Evolutionary conservation across 306 rosid genomes (phyloP), one percentile per base, ranked within the genome.

Genomic region (Chamaecrista fasciculata): DNA sequence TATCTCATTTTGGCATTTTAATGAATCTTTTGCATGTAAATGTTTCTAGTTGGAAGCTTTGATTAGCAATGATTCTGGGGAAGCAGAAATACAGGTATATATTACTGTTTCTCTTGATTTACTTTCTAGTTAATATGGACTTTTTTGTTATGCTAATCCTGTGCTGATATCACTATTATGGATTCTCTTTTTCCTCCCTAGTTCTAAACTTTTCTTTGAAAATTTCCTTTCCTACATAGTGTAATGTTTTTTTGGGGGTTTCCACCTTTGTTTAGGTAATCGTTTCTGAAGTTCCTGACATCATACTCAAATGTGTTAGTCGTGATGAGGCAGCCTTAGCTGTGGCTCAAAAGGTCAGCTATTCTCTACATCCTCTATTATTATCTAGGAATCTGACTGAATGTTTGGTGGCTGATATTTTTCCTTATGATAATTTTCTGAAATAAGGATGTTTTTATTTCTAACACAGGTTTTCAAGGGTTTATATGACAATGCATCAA

Each of bases 291-390:
- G 96, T 95, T 80, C 92, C 99, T 70, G 99, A 91, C 64, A 91
- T 95, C 80, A 85, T 95, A 72, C 83, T 91, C 64, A 85, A 86
- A 78, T 95, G 97, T 46, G 81, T 89, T 46, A 89, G 99, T 78
- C 91, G 97, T 66, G 99, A 95, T 73, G 99, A 95, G 84, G 99
- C 99, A 61, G 99, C 99, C 48, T 81, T 95, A 80, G 99, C 99
- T 72, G 96, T 95, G 75, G 96, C 99, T 63, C 97, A 95, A 74
- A 95, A 91, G 99, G 99, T 95, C 70, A 11, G 43, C 28, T 58
- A 5, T 53, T 19, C 69, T 73, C 28, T 58, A 3, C 40, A 7
- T 19, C 23, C 23, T 60, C 26, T 47, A 28, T 53, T 62, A 40
- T 61, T 47, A 3, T 36, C 67, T 50, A n/a, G 58, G 42, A 65